Conservation (phyloP, 192 early-diverging fungal species). For the Radiomyces spectabilis region DNA sequence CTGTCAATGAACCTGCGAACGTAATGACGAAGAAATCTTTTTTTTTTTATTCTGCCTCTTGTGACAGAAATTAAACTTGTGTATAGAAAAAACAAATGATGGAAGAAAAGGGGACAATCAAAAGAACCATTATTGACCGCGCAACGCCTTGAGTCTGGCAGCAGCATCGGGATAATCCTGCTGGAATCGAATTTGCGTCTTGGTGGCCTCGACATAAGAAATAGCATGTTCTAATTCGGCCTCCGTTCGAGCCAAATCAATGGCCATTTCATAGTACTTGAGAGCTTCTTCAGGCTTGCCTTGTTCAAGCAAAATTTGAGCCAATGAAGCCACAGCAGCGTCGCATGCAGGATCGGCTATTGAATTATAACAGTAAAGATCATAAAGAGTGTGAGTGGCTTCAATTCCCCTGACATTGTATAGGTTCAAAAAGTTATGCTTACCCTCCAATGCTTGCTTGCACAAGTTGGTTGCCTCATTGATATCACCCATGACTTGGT, state of each 20-base stretch:
- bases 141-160: constrained; percentile 6
- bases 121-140: too few species aligned
- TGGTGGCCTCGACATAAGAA: constrained; percentile 57
- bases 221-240: constrained; percentile 83
- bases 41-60: too few species aligned
- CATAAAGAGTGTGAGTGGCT: neutral
- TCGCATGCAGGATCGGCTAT: constrained; percentile 94
- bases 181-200: constrained; percentile 38
- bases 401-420: too few species aligned
- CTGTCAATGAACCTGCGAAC: too few species aligned
- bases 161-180: constrained; percentile 13
- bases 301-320: constrained; percentile 77
- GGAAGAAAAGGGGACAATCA: too few species aligned
- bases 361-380: neutral
- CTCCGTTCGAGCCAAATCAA: constrained; percentile 80
- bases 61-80: too few species aligned
- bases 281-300: constrained; percentile 84
- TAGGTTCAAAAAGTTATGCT: too few species aligned
- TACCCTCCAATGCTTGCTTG: constrained; percentile 67
- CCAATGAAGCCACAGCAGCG: constrained; percentile 77
- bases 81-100: too few species aligned
- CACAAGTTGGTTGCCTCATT: constrained; percentile 69
- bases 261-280: constrained; percentile 71
- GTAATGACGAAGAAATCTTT: too few species aligned
- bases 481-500: constrained; percentile 74